Conservation (phyloP, 192 early-diverging fungal genomes). For the Mortierella claussenii region DNA sequence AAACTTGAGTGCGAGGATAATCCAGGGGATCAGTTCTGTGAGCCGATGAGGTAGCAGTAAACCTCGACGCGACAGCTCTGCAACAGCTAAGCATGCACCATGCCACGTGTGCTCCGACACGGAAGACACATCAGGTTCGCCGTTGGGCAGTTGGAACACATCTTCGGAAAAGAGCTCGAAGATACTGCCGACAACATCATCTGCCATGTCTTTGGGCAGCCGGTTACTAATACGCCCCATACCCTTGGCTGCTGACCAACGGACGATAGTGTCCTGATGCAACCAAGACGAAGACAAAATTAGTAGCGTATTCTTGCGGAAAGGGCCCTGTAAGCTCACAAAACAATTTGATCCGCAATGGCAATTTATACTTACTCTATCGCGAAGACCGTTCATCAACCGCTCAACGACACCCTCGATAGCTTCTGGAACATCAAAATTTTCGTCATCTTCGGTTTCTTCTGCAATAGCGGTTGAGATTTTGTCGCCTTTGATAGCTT, state of each 20-base stretch:
- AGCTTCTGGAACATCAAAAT: slow-evolving; percentile 82
- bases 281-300: neutral
- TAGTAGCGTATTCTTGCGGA: too few species aligned
- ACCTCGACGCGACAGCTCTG: slow-evolving; percentile 90
- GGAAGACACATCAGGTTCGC: slow-evolving; percentile 71
- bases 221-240: slow-evolving; percentile 88
- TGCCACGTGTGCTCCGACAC: slow-evolving; percentile 96
- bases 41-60: slow-evolving; percentile 80
- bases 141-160: slow-evolving; percentile 58
- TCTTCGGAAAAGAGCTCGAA: slow-evolving; percentile 88
- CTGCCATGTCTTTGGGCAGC: slow-evolving; percentile 80
- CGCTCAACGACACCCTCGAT: slow-evolving; percentile 87
- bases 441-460: slow-evolving; percentile 63
- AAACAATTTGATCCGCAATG: too few species aligned
- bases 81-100: slow-evolving; percentile 89
- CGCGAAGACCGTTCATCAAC: slow-evolving; percentile 83
- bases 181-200: slow-evolving; percentile 84
- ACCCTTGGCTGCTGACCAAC: slow-evolving; percentile 98
- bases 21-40: slow-evolving; percentile 81
- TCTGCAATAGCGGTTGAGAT: slow-evolving; percentile 44
- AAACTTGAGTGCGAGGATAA: slow-evolving; percentile 86
- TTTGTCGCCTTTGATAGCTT: slow-evolving; percentile 22
- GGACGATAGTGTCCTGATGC: slow-evolving; percentile 88
- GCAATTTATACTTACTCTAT: slow-evolving; percentile 77
- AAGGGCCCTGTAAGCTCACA: too few species aligned